Evolutionary conservation across 306 rosid species (phyloP).

Genomic region (Cucurbita argyrosperma): DNA sequence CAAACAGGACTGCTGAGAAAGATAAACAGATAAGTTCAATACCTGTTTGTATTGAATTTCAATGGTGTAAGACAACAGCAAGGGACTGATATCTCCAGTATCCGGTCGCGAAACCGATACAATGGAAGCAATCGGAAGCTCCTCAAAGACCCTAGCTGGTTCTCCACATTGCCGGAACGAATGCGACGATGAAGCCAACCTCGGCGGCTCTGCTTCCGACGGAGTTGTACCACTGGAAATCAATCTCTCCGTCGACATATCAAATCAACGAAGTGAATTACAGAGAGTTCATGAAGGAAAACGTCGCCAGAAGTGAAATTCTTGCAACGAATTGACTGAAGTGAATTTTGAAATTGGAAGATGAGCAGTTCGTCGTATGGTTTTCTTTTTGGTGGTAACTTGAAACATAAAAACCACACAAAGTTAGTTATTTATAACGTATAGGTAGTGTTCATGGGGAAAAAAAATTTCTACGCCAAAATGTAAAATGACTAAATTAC

Average conservation of each 20-base stretch:
- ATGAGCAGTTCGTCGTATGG: constrained; percentile 19
- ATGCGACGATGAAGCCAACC: constrained; percentile 5
- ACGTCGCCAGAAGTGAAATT: neutral
- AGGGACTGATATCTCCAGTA: constrained; percentile 68
- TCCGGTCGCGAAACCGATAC: constrained; percentile 65
- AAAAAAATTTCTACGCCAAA: neutral
- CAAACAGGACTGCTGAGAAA: neutral
- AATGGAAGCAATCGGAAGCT: constrained; percentile 53
- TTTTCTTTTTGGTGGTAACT: constrained; percentile 1
- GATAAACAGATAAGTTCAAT: neutral
- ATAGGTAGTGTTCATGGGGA: neutral
- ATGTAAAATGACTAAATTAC: neutral
- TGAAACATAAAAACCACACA: neutral
- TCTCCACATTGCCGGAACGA: constrained; percentile 31
- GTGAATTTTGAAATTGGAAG: neutral
- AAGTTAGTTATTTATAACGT: neutral
- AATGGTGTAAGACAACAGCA: constrained; percentile 67
- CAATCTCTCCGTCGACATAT: constrained; percentile 56
- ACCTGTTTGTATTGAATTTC: constrained; percentile 86
- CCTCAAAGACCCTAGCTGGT: constrained; percentile 37
- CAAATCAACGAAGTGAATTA: neutral
- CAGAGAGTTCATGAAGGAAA: neutral
- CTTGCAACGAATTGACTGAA: neutral
- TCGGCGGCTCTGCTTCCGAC: constrained; percentile 19
- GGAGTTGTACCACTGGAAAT: constrained; percentile 11